Evolutionary conservation across 805 yeast genomes (phyloP), one percentile per base, ranked within the genome.

Genomic region (Pichia deserticola): DNA sequence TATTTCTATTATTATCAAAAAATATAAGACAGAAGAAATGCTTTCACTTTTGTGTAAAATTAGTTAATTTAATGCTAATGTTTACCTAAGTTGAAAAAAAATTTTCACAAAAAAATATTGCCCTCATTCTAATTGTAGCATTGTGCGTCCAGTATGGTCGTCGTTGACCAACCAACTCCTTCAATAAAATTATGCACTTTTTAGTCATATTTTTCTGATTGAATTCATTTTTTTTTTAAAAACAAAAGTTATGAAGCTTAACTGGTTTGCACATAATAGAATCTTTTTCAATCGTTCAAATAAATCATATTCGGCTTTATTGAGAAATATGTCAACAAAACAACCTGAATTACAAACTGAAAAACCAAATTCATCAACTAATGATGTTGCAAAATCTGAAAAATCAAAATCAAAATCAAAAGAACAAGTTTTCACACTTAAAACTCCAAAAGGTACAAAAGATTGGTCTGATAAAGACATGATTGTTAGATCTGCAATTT

Each of bases 401-500:
- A 29, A 43, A 35, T 7, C 36, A 12, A 36, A 40, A 15, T 36
- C 48, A 32, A 39, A 40, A 15, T 36, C 48, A 32, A 39, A 27
- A 40, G 40, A 46, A 30, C 42, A 45, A 36, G 40, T 42, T 3
- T 89, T 87, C 65, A 80, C 86, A 54, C 75, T 93, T 64, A 93
- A 93, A 69, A 89, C 95, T 41, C 98, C 99, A 46, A 93, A 93
- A 67, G 99, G 99, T 56, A 82, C 98, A 58, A 90, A 89, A 68
- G 99, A 93, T 68, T 93, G 99, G 99, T 88, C 96, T 55, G 99
- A 93, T 61, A 85, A 86, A 66, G 99, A 93, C 66, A 93, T 93
- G 98, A 86, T 89, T 38, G 81, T 93, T 57, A 82, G 99, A 68
- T 92, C 87, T 60, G 93, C 86, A 38, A 78, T 93, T 53, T 93